Base-by-base conservation (phyloP, 2,329 filamentous ascomycete species). In the Nannizziopsis arthrosporioides region DNA sequence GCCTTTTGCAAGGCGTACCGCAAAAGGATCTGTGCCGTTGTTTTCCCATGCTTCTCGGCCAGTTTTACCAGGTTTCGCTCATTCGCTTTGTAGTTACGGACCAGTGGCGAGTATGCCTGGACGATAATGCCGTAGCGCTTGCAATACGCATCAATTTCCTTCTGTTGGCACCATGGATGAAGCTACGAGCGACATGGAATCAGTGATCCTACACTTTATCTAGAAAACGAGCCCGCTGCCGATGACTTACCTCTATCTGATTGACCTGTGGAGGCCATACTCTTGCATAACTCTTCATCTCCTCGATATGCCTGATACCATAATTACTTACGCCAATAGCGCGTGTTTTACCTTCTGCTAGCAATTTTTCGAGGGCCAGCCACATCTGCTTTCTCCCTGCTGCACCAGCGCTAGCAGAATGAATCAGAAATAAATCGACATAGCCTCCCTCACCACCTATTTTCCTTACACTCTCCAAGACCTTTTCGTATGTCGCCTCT, bases 1-100 rank as follows among this genome's bases (percentile, higher is more conserved):
- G 78, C 82, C 67, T 85, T 89, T 66, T 94, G 84, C 65, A 94
- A 64, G 56, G 83, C 84, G 75, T 86, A 94, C 53, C 87, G 75
- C 43, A 94, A 68, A 58, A 94, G 65, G 8, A 94, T 69, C 71
- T 94, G 88, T 8, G 84, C 82, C 51, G 82, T 77, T 6, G 77
- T 77, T 68, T 83, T 88, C 54, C 72, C 73, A 62, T 92, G 78
- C 68, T 87, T 89, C 57, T 81, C 70, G 1, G 81, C 78, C 49
- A 93, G 66, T 11, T 71, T 71, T 51, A 75, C 73, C 30, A 92
- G 69, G 10, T 75, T 77, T 53, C 76, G 69, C 54, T 93, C 83
- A 36, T 81, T 78, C 53, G 81, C 80, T 55, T 86, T 81, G 67
- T 83, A 69, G 48, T 85, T 88, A 39, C 78, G 71, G n/a, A 81